A percentile compares a stretch with the other conserved stretches of the same genome.
phyloP scores from a whole-genome alignment of 2,329 filamentous ascomycete genomes.

The Aspergillus novoparasiticus region DNA sequence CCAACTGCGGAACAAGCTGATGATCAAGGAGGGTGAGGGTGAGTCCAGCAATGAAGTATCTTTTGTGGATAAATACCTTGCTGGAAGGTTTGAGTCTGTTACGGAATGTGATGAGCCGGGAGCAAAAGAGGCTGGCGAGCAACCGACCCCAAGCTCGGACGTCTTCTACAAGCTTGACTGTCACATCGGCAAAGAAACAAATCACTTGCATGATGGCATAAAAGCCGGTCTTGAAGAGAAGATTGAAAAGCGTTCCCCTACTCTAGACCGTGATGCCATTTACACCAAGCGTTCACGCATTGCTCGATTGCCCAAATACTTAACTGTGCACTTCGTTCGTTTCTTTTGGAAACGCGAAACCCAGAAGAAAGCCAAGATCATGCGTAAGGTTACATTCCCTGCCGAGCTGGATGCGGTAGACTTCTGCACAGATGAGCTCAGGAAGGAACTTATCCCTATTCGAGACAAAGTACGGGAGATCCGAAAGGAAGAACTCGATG shows the following conservation, averaged over 20 bases:
- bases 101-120: conserved; percentile 82
- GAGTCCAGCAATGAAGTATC: conserved; percentile 58
- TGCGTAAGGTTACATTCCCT: conserved; percentile 97
- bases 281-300: conserved; percentile 95
- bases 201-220: conserved; percentile 89
- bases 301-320: conserved; percentile 86
- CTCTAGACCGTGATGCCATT: conserved; percentile 73
- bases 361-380: conserved; percentile 98
- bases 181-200: conserved; percentile 84
- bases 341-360: conserved; percentile 98
- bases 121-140: conserved; percentile 74
- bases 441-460: conserved; percentile 81
- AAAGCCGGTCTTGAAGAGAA: conserved; percentile 79
- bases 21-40: conserved; percentile 56
- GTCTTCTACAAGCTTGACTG: conserved; percentile 91
- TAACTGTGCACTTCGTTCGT: conserved; percentile 95
- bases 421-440: conserved; percentile 90
- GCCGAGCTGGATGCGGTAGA: conserved; percentile 90
- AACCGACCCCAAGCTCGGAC: conserved; percentile 68
- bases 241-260: conserved; percentile 84
- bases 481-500: conserved; percentile 90
- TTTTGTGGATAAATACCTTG: conserved; percentile 89
- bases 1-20: conserved; percentile 77
- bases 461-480: conserved; percentile 95
- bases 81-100: conserved; percentile 75